Percentiles rank a stretch among this genome's conserved stretches.
These are phyloP conservation scores for Erythrophleum ivorense DNA, from an alignment of 331 rosid genomes.

Conservation along the genomic window DNA sequence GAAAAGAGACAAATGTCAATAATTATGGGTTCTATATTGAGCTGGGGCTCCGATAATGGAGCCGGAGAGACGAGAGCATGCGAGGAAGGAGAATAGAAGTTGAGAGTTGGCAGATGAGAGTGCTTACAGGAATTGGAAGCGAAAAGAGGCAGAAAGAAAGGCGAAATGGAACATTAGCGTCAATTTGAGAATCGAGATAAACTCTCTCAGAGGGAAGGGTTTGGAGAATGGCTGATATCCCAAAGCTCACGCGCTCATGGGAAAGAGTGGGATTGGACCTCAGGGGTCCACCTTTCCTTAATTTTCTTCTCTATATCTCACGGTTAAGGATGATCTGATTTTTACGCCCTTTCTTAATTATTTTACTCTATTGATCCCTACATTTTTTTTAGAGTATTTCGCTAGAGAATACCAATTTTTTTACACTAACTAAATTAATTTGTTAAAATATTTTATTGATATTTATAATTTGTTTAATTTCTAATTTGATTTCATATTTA, in stretches of 20 bases:
- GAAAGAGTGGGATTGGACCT: not conserved
- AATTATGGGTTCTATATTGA: constrained; percentile 13
- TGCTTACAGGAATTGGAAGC: constrained; percentile 17
- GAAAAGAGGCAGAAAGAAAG: not conserved
- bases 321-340: constrained; percentile 19
- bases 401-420: too few relatives aligned
- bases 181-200: not conserved
- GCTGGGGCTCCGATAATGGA: constrained; percentile 58
- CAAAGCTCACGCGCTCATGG: not conserved
- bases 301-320: not conserved
- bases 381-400: too few relatives aligned
- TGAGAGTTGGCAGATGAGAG: not conserved
- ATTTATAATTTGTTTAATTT: too few relatives aligned
- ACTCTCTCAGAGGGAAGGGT: not conserved
- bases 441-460: too few relatives aligned
- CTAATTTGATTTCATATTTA: too few relatives aligned
- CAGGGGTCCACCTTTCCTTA: not conserved
- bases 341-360: too few relatives aligned
- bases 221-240: not conserved
- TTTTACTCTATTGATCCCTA: too few relatives aligned
- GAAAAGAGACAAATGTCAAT: not conserved
- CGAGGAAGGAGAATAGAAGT: constrained; percentile 32
- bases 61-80: constrained; percentile 63
- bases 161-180: not conserved
- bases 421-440: too few relatives aligned